These are phyloP conservation scores for Russula vinacea DNA, from an alignment of 768 basidiomycete genomes.

Conservation along the genomic window DNA sequence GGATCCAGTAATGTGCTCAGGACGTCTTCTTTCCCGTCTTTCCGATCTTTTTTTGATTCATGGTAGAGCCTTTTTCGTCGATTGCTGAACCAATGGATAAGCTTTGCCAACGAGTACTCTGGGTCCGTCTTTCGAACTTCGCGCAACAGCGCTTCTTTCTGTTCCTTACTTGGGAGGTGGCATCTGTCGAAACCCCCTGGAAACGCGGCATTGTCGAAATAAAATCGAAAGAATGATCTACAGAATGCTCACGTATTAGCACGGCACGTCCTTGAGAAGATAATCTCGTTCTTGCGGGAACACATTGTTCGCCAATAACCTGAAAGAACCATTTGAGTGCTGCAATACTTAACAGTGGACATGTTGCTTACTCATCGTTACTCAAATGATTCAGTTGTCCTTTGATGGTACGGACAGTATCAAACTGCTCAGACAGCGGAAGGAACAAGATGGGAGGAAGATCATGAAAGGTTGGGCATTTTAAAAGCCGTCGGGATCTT, in stretches of 20 bases:
- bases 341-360: neutral
- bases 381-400: neutral
- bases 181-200: constrained; percentile 13
- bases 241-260: constrained; percentile 4
- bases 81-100: constrained; percentile 4
- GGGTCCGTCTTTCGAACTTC: constrained; percentile 20
- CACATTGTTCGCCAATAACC: neutral
- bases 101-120: constrained; percentile 3
- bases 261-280: neutral
- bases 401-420: neutral
- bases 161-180: constrained; percentile 6
- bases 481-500: neutral
- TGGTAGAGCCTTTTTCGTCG: neutral
- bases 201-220: too few relatives aligned
- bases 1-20: constrained; percentile 9
- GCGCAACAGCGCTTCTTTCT: constrained; percentile 6
- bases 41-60: neutral
- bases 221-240: too few relatives aligned
- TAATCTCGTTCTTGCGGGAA: neutral
- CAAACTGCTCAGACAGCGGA: neutral
- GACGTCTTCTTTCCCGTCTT: neutral
- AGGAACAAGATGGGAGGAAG: neutral
- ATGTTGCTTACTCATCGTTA: neutral
- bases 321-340: neutral
- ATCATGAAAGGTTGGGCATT: neutral